Evolutionary conservation across 441 rosid genomes (phyloP).

Genomic region (Populus hybrid): DNA sequence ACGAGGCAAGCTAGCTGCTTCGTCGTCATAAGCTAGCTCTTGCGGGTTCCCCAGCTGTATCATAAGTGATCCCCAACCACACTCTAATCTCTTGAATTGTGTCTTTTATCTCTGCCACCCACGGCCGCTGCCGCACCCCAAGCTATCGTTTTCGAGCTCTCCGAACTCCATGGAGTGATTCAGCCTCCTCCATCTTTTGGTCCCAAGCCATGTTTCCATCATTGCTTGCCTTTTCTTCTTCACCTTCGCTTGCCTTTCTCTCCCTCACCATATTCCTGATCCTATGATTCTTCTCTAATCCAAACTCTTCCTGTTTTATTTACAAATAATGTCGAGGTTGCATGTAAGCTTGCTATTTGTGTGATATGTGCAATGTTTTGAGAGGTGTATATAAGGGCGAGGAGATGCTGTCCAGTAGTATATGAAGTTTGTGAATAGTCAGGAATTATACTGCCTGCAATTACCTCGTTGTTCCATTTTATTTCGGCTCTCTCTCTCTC

Average conservation of each 20-base stretch:
- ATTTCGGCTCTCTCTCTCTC: constrained; percentile 23
- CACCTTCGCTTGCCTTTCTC: constrained; percentile 19
- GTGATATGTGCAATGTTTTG: not conserved
- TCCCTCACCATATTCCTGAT: constrained; percentile 7
- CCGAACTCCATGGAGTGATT: constrained; percentile 24
- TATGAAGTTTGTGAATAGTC: not conserved
- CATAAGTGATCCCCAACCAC: constrained; percentile 49
- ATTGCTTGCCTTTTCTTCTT: constrained; percentile 1
- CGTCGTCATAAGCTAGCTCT: constrained; percentile 62
- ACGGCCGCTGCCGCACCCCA: constrained; percentile 53
- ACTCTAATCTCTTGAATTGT: constrained; percentile 46
- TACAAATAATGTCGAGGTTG: not conserved
- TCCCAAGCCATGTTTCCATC: constrained; percentile 19
- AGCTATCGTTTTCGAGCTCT: not conserved
- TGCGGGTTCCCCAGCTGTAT: constrained; percentile 57
- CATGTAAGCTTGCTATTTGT: not conserved
- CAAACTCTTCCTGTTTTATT: not conserved
- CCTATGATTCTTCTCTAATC: no score
- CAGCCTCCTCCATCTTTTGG: constrained; percentile 33
- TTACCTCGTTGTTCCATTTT: constrained; percentile 18
- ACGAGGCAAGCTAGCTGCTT: constrained; percentile 53
- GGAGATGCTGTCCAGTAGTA: not conserved
- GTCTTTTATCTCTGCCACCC: constrained; percentile 58
- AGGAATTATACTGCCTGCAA: constrained; percentile 20
- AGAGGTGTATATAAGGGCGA: not conserved